Conservation (phyloP, 208 protist species). For the Balamuthia mandrillaris region DNA sequence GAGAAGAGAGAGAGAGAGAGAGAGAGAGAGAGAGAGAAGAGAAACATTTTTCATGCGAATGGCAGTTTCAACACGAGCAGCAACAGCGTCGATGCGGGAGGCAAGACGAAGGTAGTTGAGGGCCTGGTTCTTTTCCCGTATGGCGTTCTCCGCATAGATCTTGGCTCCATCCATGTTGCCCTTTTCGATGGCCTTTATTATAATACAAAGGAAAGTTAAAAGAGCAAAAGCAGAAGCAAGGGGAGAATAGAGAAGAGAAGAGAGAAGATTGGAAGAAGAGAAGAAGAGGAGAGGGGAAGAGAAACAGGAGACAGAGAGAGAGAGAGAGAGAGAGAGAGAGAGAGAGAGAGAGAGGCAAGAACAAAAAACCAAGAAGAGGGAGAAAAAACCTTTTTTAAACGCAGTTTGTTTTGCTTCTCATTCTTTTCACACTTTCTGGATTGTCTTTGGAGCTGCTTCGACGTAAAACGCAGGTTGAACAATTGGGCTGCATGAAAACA, state of each 20-base stretch:
- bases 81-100: constrained; percentile 93
- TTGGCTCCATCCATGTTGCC: constrained; percentile 94
- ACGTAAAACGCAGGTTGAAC: constrained; percentile 92
- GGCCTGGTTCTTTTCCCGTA: constrained; percentile 92
- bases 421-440: constrained; percentile 85
- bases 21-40: not conserved
- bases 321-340: not conserved
- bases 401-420: constrained; percentile 84
- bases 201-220: not conserved
- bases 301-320: not conserved
- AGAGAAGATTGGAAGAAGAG: not conserved
- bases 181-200: constrained; percentile 92
- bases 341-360: not conserved
- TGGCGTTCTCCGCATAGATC: constrained; percentile 96
- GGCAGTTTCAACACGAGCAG: constrained; percentile 88
- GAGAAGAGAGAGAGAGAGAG: not conserved
- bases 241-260: not conserved
- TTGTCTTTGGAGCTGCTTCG: constrained; percentile 88
- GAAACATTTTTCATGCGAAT: constrained; percentile 77
- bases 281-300: not conserved
- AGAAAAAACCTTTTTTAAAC: constrained; percentile 86
- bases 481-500: constrained; percentile 64
- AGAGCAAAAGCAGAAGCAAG: not conserved
- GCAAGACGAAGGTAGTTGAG: constrained; percentile 93
- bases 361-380: constrained; percentile 15